Conservation (phyloP, 2,329 filamentous ascomycete genomes). For the Chaetomium globosum region DNA sequence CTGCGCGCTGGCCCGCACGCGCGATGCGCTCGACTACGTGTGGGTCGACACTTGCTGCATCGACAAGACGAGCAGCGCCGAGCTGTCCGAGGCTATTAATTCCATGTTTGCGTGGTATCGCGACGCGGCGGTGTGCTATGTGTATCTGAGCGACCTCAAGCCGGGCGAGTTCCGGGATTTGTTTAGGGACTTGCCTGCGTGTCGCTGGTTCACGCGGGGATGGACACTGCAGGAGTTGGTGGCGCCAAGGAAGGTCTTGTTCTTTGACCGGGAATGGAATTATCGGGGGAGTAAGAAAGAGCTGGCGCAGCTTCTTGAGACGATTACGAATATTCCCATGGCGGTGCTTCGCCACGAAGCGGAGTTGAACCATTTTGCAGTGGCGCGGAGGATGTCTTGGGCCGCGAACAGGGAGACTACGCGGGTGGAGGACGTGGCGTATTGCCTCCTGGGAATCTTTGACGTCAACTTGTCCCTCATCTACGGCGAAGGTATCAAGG, state of each 20-base stretch:
- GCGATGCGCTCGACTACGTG: constrained; percentile 26
- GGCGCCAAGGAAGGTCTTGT: constrained; percentile 21
- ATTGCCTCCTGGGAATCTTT: constrained; percentile 19
- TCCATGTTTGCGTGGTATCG: constrained; percentile 29
- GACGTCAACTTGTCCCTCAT: constrained; percentile 15
- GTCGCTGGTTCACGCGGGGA: constrained; percentile 26
- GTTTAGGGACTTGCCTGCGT: background rate
- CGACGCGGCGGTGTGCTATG: constrained; percentile 22
- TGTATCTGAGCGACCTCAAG: constrained; percentile 20
- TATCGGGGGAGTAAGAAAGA: background rate
- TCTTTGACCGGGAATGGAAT: constrained; percentile 31
- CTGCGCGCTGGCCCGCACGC: constrained; percentile 28
- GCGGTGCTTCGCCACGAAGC: background rate
- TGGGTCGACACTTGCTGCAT: constrained; percentile 36
- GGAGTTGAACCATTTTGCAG: background rate
- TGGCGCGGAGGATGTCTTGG: constrained; percentile 19
- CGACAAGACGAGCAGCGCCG: constrained; percentile 29
- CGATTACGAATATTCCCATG: background rate
- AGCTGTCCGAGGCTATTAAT: constrained; percentile 29
- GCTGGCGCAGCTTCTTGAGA: background rate
- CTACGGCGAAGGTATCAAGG: constrained; percentile 20
- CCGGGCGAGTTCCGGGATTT: background rate
- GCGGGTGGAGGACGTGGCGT: constrained; percentile 16
- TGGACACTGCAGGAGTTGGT: constrained; percentile 31
- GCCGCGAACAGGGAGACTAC: constrained; percentile 1